Base-by-base conservation (phyloP, 345 rosid genomes). In the Rubroshorea leprosula region DNA sequence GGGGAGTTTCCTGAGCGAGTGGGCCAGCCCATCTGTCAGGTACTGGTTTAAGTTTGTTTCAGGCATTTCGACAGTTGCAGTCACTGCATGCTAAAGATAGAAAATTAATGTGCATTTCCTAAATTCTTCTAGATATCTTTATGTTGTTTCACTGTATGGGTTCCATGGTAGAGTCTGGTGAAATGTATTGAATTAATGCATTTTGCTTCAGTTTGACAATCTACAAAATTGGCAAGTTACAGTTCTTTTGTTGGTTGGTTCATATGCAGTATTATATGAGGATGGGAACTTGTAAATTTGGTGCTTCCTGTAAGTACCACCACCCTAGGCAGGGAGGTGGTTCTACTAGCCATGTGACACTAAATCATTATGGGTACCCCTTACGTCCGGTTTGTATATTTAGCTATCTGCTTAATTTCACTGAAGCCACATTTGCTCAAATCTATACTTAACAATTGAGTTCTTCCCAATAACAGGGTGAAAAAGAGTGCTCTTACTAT, bases 211-310 rank as follows among this genome's bases (percentile, higher is more conserved):
- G 39, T 55, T 53, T 24, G 55, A 61, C 21, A 20, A 22, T 58
- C 49, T 27, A 44, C 44, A 22, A 47, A 60, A 41, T 39, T 64
- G 5, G 50, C 16, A 12, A 23, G 23, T 60, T 61, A 2, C 15
- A 3, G 51, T 61, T n/a, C 39, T 22, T 54, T 25, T 43, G n/a
- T 23, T 73, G 58, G 17, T 63, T 43, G 27, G 9, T 49, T 38
- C 14, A 23, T 45, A 27, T 74, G 64, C 90, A 93, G 99, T 85
- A 83, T 70, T 93, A 70, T 62, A 71, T 87, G 95, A 71, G 85
- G 77, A 89, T 89, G 0, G 99, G 96, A 54, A 78, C 83, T 8
- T 93, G 99, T 65, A 93, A 85, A 73, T 93, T 87, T 61, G 99
- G 97, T 62, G 81, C 85, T 61, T 85, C 97, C 51, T 93, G 99